phyloP scores from a whole-genome alignment of 2,329 filamentous ascomycete species.

The Didymella pomorum region DNA sequence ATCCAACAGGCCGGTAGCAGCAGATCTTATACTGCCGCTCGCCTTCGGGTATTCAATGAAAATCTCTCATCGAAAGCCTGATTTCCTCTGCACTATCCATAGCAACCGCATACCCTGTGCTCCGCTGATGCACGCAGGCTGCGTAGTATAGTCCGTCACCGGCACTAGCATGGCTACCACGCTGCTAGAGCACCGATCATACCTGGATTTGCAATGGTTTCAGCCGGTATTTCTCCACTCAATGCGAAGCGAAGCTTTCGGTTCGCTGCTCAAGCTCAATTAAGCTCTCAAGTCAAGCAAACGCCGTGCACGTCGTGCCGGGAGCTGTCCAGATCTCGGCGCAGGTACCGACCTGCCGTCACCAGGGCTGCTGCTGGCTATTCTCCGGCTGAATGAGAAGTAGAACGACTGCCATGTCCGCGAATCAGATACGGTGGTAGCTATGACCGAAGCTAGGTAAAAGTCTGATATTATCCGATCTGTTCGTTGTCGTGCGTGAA shows the following conservation, averaged over 20 bases:
- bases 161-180: neutral
- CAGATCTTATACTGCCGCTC: neutral
- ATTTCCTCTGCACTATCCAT: neutral
- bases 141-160: neutral
- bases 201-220: neutral
- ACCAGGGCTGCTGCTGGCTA: neutral
- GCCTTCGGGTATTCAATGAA: neutral
- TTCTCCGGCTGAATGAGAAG: neutral
- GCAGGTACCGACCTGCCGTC: neutral
- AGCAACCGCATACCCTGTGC: neutral
- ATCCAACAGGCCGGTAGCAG: neutral
- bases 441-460: neutral
- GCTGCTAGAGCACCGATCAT: neutral
- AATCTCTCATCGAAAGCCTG: neutral
- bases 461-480: neutral
- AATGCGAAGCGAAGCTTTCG: neutral
- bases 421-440: neutral
- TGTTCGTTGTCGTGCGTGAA: neutral
- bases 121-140: neutral
- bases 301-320: neutral
- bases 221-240: neutral
- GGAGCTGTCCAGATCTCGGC: neutral
- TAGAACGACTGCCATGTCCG: neutral
- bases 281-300: neutral
- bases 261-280: neutral